Percentiles rank a stretch among this genome's conserved stretches.
phyloP scores from a whole-genome alignment of 2,329 filamentous ascomycete genomes.

The Stemphylium lycopersici region DNA sequence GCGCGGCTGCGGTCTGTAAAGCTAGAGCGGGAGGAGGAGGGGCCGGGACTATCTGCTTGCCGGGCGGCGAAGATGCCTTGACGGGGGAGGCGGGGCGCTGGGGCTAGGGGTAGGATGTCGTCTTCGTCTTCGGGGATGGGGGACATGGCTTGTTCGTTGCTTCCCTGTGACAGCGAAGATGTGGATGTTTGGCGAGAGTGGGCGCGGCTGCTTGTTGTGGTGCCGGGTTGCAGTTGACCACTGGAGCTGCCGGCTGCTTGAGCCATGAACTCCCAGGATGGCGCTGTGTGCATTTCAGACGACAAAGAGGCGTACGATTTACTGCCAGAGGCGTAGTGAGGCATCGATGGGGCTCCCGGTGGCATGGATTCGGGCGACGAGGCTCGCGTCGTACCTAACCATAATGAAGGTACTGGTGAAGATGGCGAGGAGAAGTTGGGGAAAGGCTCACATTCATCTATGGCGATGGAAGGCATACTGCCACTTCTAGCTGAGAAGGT shows the following conservation, averaged over 20 bases:
- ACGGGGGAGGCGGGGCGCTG: conserved; percentile 36
- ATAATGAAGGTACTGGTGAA: conserved; percentile 48
- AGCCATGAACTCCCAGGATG: conserved; percentile 47
- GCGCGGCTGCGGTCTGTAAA: conserved; percentile 43
- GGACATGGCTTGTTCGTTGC: conserved; percentile 39
- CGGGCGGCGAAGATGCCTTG: conserved; percentile 40
- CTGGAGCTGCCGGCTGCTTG: conserved; percentile 18
- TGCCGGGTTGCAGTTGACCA: conserved; percentile 30
- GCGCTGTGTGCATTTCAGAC: conserved; percentile 35
- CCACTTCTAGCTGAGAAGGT: conserved; percentile 32
- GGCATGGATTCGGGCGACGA: conserved; percentile 43
- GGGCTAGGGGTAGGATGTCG: conserved; percentile 35
- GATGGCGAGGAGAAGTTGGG: conserved; percentile 36
- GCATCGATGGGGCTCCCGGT: conserved; percentile 33
- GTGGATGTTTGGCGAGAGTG: conserved; percentile 42
- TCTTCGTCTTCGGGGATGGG: conserved; percentile 39
- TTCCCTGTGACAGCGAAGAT: conserved; percentile 38
- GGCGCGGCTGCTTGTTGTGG: conserved; percentile 20
- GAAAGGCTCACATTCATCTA: conserved; percentile 46
- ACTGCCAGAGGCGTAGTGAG: conserved; percentile 24
- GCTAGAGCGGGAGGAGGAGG: conserved; percentile 34
- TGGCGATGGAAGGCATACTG: conserved; percentile 44
- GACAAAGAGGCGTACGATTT: conserved; percentile 33
- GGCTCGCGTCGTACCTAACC: conserved; percentile 45
- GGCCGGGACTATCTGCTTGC: conserved; percentile 33